A percentile compares a stretch with the other conserved stretches of the same genome.
Conservation (phyloP, 371 early-diverging fungal genomes). For the Catenaria anguillulae region DNA sequence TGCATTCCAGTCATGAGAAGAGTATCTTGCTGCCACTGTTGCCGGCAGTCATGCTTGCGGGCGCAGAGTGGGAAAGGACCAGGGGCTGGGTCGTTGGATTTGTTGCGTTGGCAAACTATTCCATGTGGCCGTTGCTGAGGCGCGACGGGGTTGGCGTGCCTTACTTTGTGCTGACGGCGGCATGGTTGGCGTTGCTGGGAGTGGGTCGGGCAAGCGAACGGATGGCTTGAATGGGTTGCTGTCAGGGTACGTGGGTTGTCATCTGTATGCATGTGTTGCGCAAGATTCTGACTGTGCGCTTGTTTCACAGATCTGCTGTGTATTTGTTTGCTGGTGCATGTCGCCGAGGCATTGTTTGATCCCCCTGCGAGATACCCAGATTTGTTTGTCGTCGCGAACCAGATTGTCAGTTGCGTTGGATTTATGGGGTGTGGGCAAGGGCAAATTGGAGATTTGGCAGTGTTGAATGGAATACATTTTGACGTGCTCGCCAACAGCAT, state of each 20-base stretch:
- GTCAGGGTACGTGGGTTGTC: too few relatives aligned
- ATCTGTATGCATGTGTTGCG: too few relatives aligned
- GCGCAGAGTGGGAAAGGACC: conserved; percentile 23
- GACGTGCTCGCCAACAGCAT: too few relatives aligned
- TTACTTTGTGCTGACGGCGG: conserved; percentile 35
- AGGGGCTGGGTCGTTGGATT: conserved; percentile 15
- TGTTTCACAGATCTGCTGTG: conserved; percentile 26
- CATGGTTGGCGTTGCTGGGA: conserved; percentile 53
- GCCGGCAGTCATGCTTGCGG: conserved; percentile 53
- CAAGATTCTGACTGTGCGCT: neutral
- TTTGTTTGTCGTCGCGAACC: conserved; percentile 60
- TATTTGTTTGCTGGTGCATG: conserved; percentile 29
- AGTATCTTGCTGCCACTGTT: conserved; percentile 70
- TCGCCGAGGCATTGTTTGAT: conserved; percentile 33
- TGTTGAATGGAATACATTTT: too few relatives aligned
- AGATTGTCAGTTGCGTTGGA: conserved; percentile 42
- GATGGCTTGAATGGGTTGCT: too few relatives aligned
- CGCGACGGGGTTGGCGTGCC: conserved; percentile 52
- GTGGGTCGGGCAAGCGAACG: conserved; percentile 5
- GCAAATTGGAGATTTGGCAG: too few relatives aligned
- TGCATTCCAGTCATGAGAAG: conserved; percentile 93
- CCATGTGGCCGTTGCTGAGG: conserved; percentile 71
- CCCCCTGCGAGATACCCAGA: conserved; percentile 64
- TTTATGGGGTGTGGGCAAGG: conserved; percentile 34
- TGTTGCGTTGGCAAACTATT: conserved; percentile 65